Evolutionary conservation across 2,329 filamentous ascomycete genomes (phyloP), one percentile per base, ranked within the genome.

Genomic region (Harringtonia aguacate): DNA sequence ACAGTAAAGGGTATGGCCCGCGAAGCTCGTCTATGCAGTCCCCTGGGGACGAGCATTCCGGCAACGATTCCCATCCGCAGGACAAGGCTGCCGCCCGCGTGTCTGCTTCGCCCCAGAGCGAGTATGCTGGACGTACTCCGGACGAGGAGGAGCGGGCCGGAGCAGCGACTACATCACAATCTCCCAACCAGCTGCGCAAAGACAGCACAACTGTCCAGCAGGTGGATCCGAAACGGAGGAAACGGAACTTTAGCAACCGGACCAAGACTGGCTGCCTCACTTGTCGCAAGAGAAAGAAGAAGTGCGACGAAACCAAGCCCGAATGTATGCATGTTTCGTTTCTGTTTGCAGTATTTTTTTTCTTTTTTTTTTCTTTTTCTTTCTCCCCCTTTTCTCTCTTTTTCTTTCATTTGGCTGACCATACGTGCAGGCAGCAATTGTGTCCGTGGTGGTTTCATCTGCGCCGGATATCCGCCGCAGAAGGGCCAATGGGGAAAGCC

Each of bases 201-300:
- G 63, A 64, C 1, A 54, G 69, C 27, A 41, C 70, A 24, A 40
- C 44, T 4, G n/a, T 39, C 8, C 61, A 77, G 30, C 74, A 78
- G 55, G 72, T 73, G 6, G 77, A 81, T 52, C 69, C 74, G 4
- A 84, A 84, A 61, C 84, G 83, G 61, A 67, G 81, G 39, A 86
- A 86, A 62, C 73, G 82, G 33, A 86, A 86, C 57, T 97, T 95
- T 57, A 94, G 87, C 66, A 95, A 95, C 62, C 77, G 90, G 47
- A 95, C 90, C 18, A 97, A 97, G 66, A 95, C 89, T 10, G 88
- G 89, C 28, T 97, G 90, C 61, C 79, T 94, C 64, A 97, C 90
- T 7, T 97, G 90, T 61, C 76, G 90, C 48, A 78, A 79, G 58
- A 77, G 90, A 47, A 97, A 97, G 74, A 97, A 97, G 78, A 97